These are phyloP conservation scores for Lentinus polychrous DNA, from an alignment of 1,284 basidiomycete species.

Conservation along the genomic window DNA sequence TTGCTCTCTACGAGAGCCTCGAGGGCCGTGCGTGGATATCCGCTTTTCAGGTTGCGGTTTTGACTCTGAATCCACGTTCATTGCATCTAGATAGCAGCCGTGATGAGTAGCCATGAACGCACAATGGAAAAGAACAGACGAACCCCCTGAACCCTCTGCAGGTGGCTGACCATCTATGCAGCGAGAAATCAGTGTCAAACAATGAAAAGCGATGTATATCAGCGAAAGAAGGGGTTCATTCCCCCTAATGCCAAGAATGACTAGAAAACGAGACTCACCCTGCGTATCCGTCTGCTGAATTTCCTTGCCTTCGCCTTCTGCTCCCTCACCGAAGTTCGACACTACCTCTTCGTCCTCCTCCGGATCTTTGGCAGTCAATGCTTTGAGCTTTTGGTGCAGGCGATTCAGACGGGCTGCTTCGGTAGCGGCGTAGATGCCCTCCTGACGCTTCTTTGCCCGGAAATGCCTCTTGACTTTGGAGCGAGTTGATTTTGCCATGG, in stretches of 20 bases:
- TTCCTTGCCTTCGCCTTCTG: constrained; percentile 23
- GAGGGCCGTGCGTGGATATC: constrained; percentile 70
- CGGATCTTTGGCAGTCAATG: constrained; percentile 35
- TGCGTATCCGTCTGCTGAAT: constrained; percentile 24
- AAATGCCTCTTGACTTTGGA: constrained; percentile 85
- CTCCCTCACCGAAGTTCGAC: constrained; percentile 10
- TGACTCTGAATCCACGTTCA: constrained; percentile 41
- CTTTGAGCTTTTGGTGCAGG: constrained; percentile 64
- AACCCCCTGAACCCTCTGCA: constrained; percentile 18
- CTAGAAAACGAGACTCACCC: background rate
- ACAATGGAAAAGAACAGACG: constrained; percentile 25
- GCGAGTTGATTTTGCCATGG: constrained; percentile 90
- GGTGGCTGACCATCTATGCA: constrained; percentile 24
- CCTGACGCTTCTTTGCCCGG: constrained; percentile 79
- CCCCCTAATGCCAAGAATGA: background rate
- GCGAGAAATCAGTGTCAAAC: background rate
- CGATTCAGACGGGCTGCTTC: constrained; percentile 82
- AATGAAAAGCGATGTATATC: background rate
- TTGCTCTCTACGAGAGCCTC: constrained; percentile 61
- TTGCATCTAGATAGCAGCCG: constrained; percentile 33
- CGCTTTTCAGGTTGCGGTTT: constrained; percentile 25
- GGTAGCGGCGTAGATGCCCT: constrained; percentile 77
- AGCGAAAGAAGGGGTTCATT: background rate
- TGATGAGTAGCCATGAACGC: background rate
- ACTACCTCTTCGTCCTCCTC: constrained; percentile 32